Evolutionary conservation across 163 green algal species (phyloP), one percentile per base, ranked within the genome.

Genomic region (Scenedesmus sp.): DNA sequence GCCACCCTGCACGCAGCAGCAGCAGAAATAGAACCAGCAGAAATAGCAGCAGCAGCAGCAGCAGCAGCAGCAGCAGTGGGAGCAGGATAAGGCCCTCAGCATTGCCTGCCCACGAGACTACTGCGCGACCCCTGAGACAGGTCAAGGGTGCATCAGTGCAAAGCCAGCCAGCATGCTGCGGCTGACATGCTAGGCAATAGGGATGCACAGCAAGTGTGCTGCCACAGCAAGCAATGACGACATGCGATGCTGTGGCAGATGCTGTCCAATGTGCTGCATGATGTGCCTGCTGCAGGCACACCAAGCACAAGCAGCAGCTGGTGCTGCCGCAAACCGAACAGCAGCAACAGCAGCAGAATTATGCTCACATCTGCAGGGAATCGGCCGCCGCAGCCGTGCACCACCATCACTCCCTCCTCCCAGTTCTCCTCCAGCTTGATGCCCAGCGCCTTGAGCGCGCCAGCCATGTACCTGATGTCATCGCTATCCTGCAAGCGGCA

Each of bases 401-500:
- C 97, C 23, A 96, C 87, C 86, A 98, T 96, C 79, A 95, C 92
- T 9, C 93, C 89, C 67, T 96, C 93, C 46, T 93, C 95, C 96
- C 98, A 98, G 88, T 98, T 94, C 92, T 98, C 97, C 85, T 97
- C 94, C 52, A 99, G 89, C 82, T 97, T 57, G n/a, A 99, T 93
- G 20, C 97, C 97, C 56, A 99, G 96, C 20, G 92, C 92, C 91
- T 98, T 97, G 18, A 99, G 95, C 0, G 98, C 98, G 20, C 94
- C 96, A n/a, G 98, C 96, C 98, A 99, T 99, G 94, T 98, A 98
- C 20, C 97, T 94, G 85, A 99, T 99, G 95, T 99, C 98, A 92
- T 99, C 98, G 74, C 95, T 98, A 92, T 99, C 98, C 97, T 98
- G 83, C 54, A 64, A 23, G 81, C 12, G 12, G 64, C 23, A 20